Conservation (phyloP, 495 filamentous ascomycete species). For the Hypoxylon subgilvum region DNA sequence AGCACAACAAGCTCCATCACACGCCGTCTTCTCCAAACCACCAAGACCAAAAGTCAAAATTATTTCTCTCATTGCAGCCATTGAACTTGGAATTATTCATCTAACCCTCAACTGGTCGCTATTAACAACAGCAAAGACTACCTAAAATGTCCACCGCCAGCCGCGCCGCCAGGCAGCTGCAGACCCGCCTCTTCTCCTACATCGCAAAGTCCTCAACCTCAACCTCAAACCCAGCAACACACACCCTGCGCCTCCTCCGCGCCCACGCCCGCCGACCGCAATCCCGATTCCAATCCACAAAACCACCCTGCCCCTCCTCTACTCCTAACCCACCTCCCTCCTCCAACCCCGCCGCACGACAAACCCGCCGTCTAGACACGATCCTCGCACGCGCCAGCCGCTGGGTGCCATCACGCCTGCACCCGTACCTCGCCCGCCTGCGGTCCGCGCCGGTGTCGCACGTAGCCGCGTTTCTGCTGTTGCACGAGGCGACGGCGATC, state of each 20-base stretch:
- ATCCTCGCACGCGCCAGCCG: slow-evolving; percentile 56
- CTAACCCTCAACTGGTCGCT: no score
- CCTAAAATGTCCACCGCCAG: slow-evolving; percentile 5
- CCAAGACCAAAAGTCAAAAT: not conserved
- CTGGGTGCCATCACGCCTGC: slow-evolving; percentile 65
- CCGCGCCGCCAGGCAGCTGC: slow-evolving; percentile 16
- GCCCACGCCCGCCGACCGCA: slow-evolving; percentile 1
- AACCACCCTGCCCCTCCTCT: not conserved
- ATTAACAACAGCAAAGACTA: no score
- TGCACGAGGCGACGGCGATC: slow-evolving; percentile 91
- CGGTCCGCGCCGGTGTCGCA: slow-evolving; percentile 79
- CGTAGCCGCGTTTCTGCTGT: slow-evolving; percentile 81
- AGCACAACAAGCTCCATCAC: no score
- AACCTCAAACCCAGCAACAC: not conserved
- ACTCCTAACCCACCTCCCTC: not conserved
- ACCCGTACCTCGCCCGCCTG: slow-evolving; percentile 67
- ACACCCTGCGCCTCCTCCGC: no score
- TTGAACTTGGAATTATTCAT: not conserved
- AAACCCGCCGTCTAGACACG: slow-evolving; percentile 22
- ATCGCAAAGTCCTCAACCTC: not conserved
- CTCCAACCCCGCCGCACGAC: slow-evolving; percentile 7
- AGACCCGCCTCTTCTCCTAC: slow-evolving; percentile 12
- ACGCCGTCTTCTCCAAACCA: no score
- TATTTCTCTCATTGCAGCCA: not conserved
- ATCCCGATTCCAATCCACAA: slow-evolving; percentile 31